These are phyloP conservation scores for Phoenix roebelenii DNA, from an alignment of 176 grass and related monocot genomes.

Conservation along the genomic window DNA sequence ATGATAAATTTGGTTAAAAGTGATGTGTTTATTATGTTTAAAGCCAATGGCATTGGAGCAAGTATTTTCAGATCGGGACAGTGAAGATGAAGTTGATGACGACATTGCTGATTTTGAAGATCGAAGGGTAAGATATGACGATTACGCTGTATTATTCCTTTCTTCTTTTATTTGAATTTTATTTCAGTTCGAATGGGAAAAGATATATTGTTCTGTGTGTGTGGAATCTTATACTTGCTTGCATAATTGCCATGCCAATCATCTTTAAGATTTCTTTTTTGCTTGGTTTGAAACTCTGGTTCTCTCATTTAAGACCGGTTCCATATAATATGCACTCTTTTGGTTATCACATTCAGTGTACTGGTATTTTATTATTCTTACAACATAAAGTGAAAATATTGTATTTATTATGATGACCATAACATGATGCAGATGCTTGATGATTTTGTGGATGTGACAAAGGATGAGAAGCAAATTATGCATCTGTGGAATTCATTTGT, in stretches of 20 bases:
- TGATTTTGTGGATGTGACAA: constrained; percentile 61
- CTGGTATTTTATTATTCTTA: too few relatives aligned
- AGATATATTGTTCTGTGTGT: too few relatives aligned
- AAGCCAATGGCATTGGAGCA: constrained; percentile 72
- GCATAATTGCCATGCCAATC: too few relatives aligned
- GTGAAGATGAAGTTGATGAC: constrained; percentile 92
- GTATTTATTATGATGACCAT: neutral
- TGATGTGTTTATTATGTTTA: neutral
- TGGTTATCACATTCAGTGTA: too few relatives aligned
- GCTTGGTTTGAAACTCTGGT: too few relatives aligned
- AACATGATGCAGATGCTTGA: constrained; percentile 61
- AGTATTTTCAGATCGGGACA: constrained; percentile 71
- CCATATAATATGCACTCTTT: too few relatives aligned
- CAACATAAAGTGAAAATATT: too few relatives aligned
- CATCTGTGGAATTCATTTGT: constrained; percentile 95
- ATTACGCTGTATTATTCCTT: constrained; percentile 13
- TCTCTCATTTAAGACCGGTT: too few relatives aligned
- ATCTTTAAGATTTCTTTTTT: too few relatives aligned
- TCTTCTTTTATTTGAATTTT: neutral
- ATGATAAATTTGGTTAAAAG: too few relatives aligned
- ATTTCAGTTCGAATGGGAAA: too few relatives aligned
- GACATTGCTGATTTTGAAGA: constrained; percentile 87
- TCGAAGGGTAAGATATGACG: constrained; percentile 50
- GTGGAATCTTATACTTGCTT: too few relatives aligned
- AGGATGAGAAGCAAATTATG: constrained; percentile 88